These are phyloP conservation scores for Penicillium sp. DNA, from an alignment of 2,329 filamentous ascomycete genomes.

Conservation along the genomic window DNA sequence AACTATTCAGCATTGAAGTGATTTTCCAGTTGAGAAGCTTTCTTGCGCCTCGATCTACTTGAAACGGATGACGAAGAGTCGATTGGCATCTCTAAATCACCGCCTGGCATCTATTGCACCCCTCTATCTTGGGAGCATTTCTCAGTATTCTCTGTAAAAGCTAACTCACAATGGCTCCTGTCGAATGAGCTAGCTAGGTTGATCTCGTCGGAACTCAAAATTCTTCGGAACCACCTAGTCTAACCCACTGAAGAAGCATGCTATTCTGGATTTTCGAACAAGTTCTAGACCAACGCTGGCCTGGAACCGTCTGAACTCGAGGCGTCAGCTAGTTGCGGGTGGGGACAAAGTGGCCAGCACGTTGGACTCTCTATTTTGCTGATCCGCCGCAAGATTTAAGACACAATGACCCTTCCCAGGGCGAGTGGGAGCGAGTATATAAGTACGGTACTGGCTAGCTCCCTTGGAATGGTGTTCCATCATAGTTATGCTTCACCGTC, in stretches of 20 bases:
- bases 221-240: neutral
- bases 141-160: neutral
- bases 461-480: neutral
- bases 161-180: neutral
- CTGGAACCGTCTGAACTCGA: neutral
- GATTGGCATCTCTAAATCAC: too few species aligned
- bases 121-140: neutral
- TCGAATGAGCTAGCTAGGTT: neutral
- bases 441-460: neutral
- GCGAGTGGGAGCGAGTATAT: neutral
- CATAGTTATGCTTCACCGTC: neutral
- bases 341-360: slow-evolving; percentile 5
- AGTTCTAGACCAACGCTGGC: neutral
- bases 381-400: slow-evolving; percentile 12
- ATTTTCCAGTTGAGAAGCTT: too few species aligned
- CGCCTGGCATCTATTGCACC: too few species aligned
- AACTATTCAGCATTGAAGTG: too few species aligned
- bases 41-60: too few species aligned
- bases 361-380: slow-evolving; percentile 9
- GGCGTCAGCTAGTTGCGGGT: neutral
- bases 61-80: too few species aligned
- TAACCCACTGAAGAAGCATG: neutral
- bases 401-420: neutral
- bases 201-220: neutral
- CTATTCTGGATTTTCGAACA: too few species aligned